phyloP scores from a whole-genome alignment of 2,329 filamentous ascomycete species.

The Xylariaceae sp. region DNA sequence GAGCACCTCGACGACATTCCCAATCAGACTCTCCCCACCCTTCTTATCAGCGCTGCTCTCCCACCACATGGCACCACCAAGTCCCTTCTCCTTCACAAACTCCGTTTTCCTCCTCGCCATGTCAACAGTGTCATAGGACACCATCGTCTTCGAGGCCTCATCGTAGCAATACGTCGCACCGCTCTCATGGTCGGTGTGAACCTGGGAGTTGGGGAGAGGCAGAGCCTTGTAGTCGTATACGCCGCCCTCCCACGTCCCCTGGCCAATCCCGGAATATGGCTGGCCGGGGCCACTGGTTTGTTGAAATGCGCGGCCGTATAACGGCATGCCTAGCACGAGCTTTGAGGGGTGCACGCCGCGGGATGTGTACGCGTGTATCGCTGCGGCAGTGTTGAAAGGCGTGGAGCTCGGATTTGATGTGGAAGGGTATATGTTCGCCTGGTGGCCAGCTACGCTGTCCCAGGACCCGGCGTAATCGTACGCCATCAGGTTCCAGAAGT shows the following conservation, averaged over 20 bases:
- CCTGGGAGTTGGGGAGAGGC: conserved; percentile 63
- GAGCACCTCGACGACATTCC: conserved; percentile 55
- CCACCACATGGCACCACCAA: conserved; percentile 98
- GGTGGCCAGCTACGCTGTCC: conserved; percentile 69
- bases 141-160: conserved; percentile 56
- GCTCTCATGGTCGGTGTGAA: conserved; percentile 58
- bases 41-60: conserved; percentile 76
- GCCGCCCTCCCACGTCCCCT: conserved; percentile 79
- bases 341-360: conserved; percentile 64
- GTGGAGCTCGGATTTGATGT: conserved; percentile 57
- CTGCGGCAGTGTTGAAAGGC: conserved; percentile 71
- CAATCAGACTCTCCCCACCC: conserved; percentile 64
- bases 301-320: conserved; percentile 84
- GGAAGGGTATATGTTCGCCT: conserved; percentile 71
- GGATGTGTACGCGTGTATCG: conserved; percentile 65
- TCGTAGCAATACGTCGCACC: conserved; percentile 79
- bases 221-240: conserved; percentile 87
- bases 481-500: conserved; percentile 82
- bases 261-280: conserved; percentile 67
- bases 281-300: conserved; percentile 71
- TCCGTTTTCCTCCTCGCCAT: conserved; percentile 67
- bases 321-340: conserved; percentile 84
- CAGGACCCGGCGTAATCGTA: conserved; percentile 87
- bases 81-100: conserved; percentile 61
- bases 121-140: conserved; percentile 72